Evolutionary conservation across 257 asterid species (phyloP), one percentile per base, ranked within the genome.

Genomic region (Petunia axillaris): DNA sequence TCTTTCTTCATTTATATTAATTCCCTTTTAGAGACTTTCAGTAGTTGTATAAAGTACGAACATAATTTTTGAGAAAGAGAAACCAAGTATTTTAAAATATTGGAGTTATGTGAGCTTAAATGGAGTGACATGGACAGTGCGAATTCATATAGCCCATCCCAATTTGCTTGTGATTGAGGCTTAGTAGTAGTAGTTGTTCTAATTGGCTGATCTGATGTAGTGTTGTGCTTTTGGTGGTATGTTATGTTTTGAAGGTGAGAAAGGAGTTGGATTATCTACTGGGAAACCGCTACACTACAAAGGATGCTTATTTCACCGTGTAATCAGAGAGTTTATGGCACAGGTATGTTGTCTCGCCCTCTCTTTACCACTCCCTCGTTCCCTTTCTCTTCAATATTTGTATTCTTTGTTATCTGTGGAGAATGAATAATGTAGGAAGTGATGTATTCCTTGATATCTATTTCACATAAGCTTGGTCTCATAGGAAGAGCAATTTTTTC

Each of bases 221-320:
- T 63, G 60, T 40, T 36, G 43, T 71, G 76, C 25, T 80, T 43
- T 78, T 77, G 36, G 5, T 71, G 60, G 14, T 35, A 53, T 80
- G 50, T 80, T 84, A 64, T 80, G 38, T 63, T 77, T 82, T 87
- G 83, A 82, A 94, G 98, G 99, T 83, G 98, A 94, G 91, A 94
- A 92, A 82, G 98, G 98, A 75, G 83, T 87, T 79, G 99, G 99
- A 85, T 77, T 59, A 76, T 84, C 92, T 64, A 89, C 99, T 1
- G 93, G 97, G 79, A 96, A 94, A 87, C 95, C 97, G 86, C 89
- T 94, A 79, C 97, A 96, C 89, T 96, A 89, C 92, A 96, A 94
- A 87, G 97, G 98, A 80, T 82, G 93, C 73, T 80, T 88, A 52
- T 94, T 96, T 84, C 99, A 96, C 79, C 98, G 98, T 85, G 91